These are phyloP conservation scores for Phanerochaete carnosa DNA, from an alignment of 768 basidiomycete genomes.

Conservation along the genomic window DNA sequence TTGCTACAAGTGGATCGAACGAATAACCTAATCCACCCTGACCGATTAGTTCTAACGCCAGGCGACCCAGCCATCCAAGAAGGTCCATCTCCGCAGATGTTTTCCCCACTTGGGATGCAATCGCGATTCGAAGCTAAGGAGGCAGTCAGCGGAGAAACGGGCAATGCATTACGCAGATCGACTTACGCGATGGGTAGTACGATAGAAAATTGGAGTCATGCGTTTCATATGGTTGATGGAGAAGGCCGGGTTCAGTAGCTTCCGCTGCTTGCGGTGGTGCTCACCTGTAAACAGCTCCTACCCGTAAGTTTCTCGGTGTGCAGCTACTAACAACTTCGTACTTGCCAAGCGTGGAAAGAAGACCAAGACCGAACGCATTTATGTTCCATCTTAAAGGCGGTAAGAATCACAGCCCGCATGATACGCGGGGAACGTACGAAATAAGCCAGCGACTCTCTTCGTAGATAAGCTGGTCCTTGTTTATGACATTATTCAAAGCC, in stretches of 20 bases:
- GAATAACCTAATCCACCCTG: constrained; percentile 22
- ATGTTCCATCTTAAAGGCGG: neutral
- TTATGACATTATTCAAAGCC: constrained; percentile 20
- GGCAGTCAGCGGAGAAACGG: neutral
- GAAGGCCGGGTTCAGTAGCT: constrained; percentile 17
- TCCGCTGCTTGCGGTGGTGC: constrained; percentile 10
- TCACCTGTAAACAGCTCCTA: constrained; percentile 4
- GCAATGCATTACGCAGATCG: neutral
- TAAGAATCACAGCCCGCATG: neutral
- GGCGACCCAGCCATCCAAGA: constrained; percentile 14
- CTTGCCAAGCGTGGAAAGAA: constrained; percentile 10
- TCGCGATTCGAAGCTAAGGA: neutral
- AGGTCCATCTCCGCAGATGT: constrained; percentile 14
- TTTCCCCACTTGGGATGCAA: neutral
- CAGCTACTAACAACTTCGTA: neutral
- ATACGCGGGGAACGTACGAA: neutral
- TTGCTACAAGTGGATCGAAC: constrained; percentile 13
- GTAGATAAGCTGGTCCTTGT: constrained; percentile 24
- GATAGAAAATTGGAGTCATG: constrained; percentile 17
- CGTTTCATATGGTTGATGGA: constrained; percentile 18
- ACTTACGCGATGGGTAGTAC: constrained; percentile 12
- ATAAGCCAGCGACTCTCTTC: constrained; percentile 19
- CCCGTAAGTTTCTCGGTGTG: neutral
- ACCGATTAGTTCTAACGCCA: constrained; percentile 21
- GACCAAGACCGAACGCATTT: neutral